Evolutionary conservation across 75 land plant genomes (phyloP).

Genomic region (Cryptomeria japonica): DNA sequence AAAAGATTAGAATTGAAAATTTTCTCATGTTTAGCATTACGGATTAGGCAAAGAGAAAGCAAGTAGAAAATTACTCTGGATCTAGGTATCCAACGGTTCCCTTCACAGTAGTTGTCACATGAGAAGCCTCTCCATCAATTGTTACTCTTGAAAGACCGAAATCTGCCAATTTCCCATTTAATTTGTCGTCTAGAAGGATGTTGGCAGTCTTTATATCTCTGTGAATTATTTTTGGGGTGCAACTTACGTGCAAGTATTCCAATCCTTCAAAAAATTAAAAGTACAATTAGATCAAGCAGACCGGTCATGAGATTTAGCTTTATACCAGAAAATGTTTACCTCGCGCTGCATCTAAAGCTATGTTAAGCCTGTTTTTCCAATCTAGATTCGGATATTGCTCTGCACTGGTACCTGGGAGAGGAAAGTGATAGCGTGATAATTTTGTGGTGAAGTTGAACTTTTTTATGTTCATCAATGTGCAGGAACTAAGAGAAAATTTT

Average conservation of each 20-base stretch:
- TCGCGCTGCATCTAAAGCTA: conserved; percentile 4
- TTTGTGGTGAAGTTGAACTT: too few relatives aligned
- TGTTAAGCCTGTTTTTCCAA: conserved; percentile 11
- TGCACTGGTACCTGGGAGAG: not conserved
- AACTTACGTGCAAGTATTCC: conserved; percentile 18
- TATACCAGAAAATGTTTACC: not conserved
- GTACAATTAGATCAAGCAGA: not conserved
- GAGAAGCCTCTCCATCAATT: conserved; percentile 21
- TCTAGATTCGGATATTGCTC: not conserved
- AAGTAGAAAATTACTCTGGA: conserved; percentile 29
- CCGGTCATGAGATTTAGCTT: not conserved
- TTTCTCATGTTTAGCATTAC: not conserved
- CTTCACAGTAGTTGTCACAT: conserved; percentile 23
- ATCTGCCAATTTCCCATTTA: conserved; percentile 31
- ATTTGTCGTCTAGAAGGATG: conserved; percentile 28
- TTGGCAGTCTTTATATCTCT: conserved; percentile 43
- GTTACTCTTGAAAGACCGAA: conserved; percentile 40
- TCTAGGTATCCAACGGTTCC: conserved; percentile 40
- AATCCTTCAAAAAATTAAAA: not conserved
- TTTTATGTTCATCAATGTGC: too few relatives aligned
- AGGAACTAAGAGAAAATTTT: not conserved
- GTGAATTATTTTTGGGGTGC: conserved; percentile 31
- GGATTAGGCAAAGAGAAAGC: not conserved
- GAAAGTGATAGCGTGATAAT: not conserved
- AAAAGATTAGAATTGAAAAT: not conserved